Evolutionary conservation across 441 rosid species (phyloP).

Genomic region (Rhodomyrtus psidioides): DNA sequence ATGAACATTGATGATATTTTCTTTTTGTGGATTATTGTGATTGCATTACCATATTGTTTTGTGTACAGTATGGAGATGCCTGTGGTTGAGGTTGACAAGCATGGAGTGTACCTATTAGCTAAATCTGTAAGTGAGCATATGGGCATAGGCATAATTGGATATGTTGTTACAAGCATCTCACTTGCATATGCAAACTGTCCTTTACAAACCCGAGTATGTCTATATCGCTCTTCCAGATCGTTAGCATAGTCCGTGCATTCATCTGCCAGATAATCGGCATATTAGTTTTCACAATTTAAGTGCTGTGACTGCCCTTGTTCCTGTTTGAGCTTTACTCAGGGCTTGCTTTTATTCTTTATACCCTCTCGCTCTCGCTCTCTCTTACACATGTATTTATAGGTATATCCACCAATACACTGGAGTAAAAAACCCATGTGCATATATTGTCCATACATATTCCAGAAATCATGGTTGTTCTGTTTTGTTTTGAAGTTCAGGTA

Average conservation of each 20-base stretch:
- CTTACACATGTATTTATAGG: background rate
- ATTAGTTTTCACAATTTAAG: background rate
- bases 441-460: background rate
- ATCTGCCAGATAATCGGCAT: background rate
- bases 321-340: background rate
- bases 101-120: slow-evolving; percentile 80
- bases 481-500: slow-evolving; percentile 33
- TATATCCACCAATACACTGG: background rate
- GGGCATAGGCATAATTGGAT: background rate
- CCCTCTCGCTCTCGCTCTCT: background rate
- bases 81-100: slow-evolving; percentile 67
- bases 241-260: background rate
- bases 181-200: background rate
- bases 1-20: background rate
- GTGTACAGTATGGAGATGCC: slow-evolving; percentile 84
- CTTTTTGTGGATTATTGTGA: slow-evolving; percentile 1
- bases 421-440: background rate
- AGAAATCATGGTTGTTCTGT: background rate
- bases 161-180: background rate
- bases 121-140: slow-evolving; percentile 46
- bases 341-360: background rate
- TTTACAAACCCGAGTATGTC: background rate
- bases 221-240: background rate
- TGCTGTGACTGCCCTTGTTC: background rate
- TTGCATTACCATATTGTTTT: slow-evolving; percentile 9